A percentile compares a stretch with the other conserved stretches of the same genome.
Evolutionary conservation across 768 basidiomycete genomes (phyloP).

Genomic region (Mycena latifolia): DNA sequence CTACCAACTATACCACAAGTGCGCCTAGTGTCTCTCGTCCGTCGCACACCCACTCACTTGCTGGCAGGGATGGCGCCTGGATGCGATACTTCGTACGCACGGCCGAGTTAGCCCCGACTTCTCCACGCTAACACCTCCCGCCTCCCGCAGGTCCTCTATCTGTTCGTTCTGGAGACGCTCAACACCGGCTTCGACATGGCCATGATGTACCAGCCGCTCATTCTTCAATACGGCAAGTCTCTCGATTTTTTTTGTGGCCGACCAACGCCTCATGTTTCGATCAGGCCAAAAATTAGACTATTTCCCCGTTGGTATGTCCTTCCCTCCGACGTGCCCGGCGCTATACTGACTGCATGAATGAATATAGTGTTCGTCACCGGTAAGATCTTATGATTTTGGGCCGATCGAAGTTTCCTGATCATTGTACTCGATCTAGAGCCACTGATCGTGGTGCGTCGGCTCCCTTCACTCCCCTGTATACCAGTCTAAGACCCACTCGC

Average conservation of each 20-base stretch:
- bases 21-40: neutral
- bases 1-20: neutral
- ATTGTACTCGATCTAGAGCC: neutral
- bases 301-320: neutral
- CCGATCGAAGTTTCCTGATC: no score
- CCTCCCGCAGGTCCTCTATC: neutral
- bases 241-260: neutral
- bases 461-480: no score
- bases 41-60: no score
- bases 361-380: neutral
- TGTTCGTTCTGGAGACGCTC: neutral
- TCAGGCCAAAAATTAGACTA: neutral
- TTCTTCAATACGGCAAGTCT: neutral
- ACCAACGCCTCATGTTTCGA: neutral
- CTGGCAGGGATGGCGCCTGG: neutral
- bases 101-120: no score
- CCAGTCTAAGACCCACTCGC: neutral
- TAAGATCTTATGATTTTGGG: neutral
- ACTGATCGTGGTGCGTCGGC: neutral
- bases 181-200: conserved; percentile 10
- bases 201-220: conserved; percentile 14
- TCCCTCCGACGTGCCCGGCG: no score
- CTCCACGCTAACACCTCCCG: neutral
- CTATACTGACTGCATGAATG: no score
- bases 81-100: neutral